Evolutionary conservation across 73 alveolate genomes (phyloP).

Genomic region (Tetrahymena elliotti): DNA sequence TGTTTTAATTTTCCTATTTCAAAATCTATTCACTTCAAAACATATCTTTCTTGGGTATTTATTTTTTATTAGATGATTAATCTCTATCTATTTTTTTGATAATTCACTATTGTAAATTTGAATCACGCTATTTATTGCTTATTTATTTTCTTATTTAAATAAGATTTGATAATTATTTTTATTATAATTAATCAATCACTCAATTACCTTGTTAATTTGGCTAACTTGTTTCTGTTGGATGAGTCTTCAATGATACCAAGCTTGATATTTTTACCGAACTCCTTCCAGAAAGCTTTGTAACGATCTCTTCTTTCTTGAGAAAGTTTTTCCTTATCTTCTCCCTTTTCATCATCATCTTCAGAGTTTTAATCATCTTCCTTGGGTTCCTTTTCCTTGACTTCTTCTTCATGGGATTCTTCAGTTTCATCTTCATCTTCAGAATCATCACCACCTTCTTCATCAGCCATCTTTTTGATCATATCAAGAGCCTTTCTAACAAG

Average conservation of each 20-base stretch:
- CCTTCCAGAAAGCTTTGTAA: conserved; percentile 90
- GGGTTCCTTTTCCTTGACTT: conserved; percentile 52
- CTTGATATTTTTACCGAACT: conserved; percentile 93
- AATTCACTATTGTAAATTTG: too few relatives aligned
- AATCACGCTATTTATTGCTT: too few relatives aligned
- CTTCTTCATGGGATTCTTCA: conserved; percentile 67
- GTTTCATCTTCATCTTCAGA: conserved; percentile 89
- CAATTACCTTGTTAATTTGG: conserved; percentile 83
- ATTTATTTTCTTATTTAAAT: too few relatives aligned
- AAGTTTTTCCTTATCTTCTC: conserved; percentile 60
- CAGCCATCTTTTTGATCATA: conserved; percentile 82
- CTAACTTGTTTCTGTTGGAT: conserved; percentile 94
- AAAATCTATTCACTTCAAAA: too few relatives aligned
- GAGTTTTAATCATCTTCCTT: conserved; percentile 60
- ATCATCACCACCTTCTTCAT: conserved; percentile 83
- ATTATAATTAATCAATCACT: background rate
- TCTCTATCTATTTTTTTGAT: too few relatives aligned
- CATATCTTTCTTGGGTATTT: too few relatives aligned
- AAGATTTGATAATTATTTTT: too few relatives aligned
- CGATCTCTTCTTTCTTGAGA: conserved; percentile 44
- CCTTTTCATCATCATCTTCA: conserved; percentile 58
- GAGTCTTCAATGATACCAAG: conserved; percentile 98
- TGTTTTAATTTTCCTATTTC: too few relatives aligned
- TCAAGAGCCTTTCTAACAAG: conserved; percentile 86
- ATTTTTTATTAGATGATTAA: too few relatives aligned